phyloP scores from a whole-genome alignment of 257 asterid species.

The Paulownia fortunei region DNA sequence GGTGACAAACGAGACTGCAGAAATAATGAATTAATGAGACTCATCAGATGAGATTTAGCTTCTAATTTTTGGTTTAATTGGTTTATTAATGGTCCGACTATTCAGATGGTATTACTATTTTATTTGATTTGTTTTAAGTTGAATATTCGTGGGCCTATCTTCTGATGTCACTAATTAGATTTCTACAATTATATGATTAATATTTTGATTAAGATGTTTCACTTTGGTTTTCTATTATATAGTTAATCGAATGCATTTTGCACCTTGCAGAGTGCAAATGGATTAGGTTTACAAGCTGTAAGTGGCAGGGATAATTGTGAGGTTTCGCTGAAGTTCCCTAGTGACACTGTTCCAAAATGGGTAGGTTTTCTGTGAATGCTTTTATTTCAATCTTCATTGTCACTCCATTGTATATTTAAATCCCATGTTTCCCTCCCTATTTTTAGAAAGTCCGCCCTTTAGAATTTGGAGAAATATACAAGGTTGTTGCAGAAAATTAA shows the following conservation, averaged over 20 bases:
- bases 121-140: not conserved
- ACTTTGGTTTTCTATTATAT: not conserved
- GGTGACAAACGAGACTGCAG: not conserved
- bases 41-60: not conserved
- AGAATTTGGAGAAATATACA: not conserved
- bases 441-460: not conserved
- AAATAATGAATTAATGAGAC: not conserved
- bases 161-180: slow-evolving; percentile 4
- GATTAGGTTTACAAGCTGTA: slow-evolving; percentile 90
- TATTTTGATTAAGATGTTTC: not conserved
- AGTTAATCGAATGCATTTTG: slow-evolving; percentile 18
- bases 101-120: not conserved
- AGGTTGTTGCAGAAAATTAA: not conserved
- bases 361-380: slow-evolving; percentile 54
- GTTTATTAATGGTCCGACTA: not conserved
- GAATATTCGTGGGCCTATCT: not conserved
- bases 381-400: not conserved
- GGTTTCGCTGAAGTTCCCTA: slow-evolving; percentile 70
- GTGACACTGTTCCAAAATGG: slow-evolving; percentile 89
- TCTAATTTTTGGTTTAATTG: not conserved
- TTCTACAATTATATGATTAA: not conserved
- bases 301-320: slow-evolving; percentile 69
- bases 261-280: slow-evolving; percentile 82
- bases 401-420: not conserved
- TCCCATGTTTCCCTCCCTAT: not conserved